A percentile compares a stretch with the other conserved stretches of the same genome.
Conservation (phyloP, 2,329 filamentous ascomycete genomes). For the Apiospora phragmitis region DNA sequence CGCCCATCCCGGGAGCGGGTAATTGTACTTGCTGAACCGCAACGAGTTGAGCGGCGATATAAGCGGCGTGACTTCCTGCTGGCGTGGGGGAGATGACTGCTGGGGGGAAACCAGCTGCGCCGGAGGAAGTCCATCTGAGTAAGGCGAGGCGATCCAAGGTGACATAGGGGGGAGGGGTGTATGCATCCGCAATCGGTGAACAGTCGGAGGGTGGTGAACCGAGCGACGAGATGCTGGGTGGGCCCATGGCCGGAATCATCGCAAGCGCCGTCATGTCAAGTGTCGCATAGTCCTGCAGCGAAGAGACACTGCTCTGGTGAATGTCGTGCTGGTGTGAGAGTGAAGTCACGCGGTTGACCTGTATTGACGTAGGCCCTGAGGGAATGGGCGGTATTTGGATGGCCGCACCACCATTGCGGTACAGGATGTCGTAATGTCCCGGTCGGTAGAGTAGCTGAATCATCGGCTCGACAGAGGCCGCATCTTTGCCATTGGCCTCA, state of each 20-base stretch:
- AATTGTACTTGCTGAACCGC: slow-evolving; percentile 59
- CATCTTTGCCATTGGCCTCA: slow-evolving; percentile 48
- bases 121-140: slow-evolving; percentile 30
- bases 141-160: slow-evolving; percentile 38
- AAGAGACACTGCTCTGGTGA: not conserved
- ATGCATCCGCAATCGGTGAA: slow-evolving; percentile 34
- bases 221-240: slow-evolving; percentile 32
- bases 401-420: slow-evolving; percentile 45
- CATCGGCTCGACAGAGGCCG: slow-evolving; percentile 46
- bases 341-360: slow-evolving; percentile 53
- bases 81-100: slow-evolving; percentile 29
- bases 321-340: slow-evolving; percentile 45
- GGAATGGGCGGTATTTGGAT: slow-evolving; percentile 28
- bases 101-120: slow-evolving; percentile 24
- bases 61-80: slow-evolving; percentile 21
- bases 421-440: slow-evolving; percentile 93
- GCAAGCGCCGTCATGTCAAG: slow-evolving; percentile 45
- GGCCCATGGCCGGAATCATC: slow-evolving; percentile 42
- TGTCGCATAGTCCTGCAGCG: slow-evolving; percentile 41
- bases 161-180: slow-evolving; percentile 35
- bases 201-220: slow-evolving; percentile 33
- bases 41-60: slow-evolving; percentile 33
- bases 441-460: slow-evolving; percentile 66
- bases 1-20: slow-evolving; percentile 36
- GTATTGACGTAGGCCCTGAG: slow-evolving; percentile 38